Evolutionary conservation across 129 eudicot genomes (phyloP), one percentile per base, ranked within the genome.

Genomic region (Chrysanthemum makinoi): DNA sequence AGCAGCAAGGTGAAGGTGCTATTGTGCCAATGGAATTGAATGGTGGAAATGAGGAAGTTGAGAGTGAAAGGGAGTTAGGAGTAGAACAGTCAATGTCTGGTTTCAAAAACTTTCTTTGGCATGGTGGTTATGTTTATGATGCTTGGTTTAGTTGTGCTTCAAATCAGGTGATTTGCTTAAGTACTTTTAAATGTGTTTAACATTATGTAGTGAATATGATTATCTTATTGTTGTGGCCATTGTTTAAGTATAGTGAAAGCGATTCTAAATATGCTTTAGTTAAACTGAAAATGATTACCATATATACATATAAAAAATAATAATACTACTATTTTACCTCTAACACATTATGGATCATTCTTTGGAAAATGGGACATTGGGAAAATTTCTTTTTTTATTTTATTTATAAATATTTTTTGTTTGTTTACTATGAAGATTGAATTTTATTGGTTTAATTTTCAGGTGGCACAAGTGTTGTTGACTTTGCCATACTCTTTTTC

Each of bases 101-200:
- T 56, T 62, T 89, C 64, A 89, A 84, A 61, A 86, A 72, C 70
- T 46, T 86, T 60, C 70, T 89, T 56, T 89, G 93, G 96, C 85
- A 89, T 82, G 96, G 96, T 68, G 96, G 96, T 10, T 89, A 90
- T 78, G 90, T 66, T 62, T 84, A 84, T 78, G 96, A 86, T 84
- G 96, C 96, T 48, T 89, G 92, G 91, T 89, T 89, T 48, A 89
- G 89, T 70, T 86, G 92, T 81, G 86, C 89, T 28, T 86, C 89
- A 61, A 89, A 89, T 62, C 89, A 86, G 78, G 92, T 86, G 53
- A 75, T 39, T 51, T 68, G 51, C 64, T 20, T 7, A 58, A 55
- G 43, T 16, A 62, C 59, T 65, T 64, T 16, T 11, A 16, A 49
- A 13, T 12, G 17, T 5, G 14, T 6, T 47, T 15, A 15, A 0